Evolutionary conservation across 345 rosid genomes (phyloP).

Genomic region (Hibiscus mutabilis): DNA sequence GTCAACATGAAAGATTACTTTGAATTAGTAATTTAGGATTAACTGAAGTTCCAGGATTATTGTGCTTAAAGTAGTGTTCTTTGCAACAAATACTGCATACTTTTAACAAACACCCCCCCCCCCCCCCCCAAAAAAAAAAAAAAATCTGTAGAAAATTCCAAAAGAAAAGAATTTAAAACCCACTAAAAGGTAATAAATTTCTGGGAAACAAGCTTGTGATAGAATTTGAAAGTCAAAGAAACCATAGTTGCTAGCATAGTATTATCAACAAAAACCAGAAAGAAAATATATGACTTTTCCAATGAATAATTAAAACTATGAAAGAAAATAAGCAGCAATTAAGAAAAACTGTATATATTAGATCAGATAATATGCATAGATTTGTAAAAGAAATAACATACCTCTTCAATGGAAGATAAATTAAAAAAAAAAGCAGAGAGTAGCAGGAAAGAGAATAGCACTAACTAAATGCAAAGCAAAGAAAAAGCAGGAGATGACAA

Average conservation of each 20-base stretch:
- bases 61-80: background rate
- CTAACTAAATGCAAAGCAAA: background rate
- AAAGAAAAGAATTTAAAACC: background rate
- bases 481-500: conserved; percentile 8
- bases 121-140: too few relatives aligned
- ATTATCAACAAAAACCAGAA: background rate
- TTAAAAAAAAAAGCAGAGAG: background rate
- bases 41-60: background rate
- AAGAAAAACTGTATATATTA: too few relatives aligned
- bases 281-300: background rate
- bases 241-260: background rate
- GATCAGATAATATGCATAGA: background rate
- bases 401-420: conserved; percentile 13
- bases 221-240: background rate
- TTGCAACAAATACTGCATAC: background rate
- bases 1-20: background rate
- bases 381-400: conserved; percentile 13
- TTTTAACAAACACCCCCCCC: conserved; percentile 3
- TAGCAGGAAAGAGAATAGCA: background rate
- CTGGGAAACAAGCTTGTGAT: background rate
- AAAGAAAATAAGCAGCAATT: background rate
- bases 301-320: background rate
- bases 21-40: background rate
- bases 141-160: background rate
- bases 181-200: background rate